Evolutionary conservation across 2,329 filamentous ascomycete genomes (phyloP).

Genomic region (Aspergillus aculeatus): DNA sequence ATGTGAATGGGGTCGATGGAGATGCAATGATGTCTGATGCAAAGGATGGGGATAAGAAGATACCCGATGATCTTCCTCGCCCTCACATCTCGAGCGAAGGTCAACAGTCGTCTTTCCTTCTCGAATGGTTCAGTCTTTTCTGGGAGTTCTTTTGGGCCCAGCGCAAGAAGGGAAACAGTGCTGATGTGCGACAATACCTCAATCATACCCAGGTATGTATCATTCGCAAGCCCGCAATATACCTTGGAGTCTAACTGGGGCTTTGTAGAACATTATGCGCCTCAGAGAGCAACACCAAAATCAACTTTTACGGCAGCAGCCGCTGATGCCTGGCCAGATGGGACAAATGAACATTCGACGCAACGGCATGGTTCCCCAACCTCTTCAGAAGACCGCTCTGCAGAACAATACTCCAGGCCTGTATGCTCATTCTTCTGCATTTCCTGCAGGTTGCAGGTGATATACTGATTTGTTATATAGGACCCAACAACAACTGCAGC

Average conservation of each 20-base stretch:
- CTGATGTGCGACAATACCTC: constrained; percentile 72
- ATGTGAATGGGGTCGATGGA: constrained; percentile 70
- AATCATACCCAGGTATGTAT: constrained; percentile 71
- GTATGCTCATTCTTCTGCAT: constrained; percentile 31
- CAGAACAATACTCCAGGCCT: constrained; percentile 61
- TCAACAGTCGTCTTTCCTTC: constrained; percentile 77
- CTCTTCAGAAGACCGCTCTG: constrained; percentile 70
- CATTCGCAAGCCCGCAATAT: constrained; percentile 2
- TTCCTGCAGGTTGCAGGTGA: constrained; percentile 6
- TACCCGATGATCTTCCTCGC: constrained; percentile 74
- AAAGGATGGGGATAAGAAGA: constrained; percentile 76
- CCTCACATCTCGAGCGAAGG: constrained; percentile 57
- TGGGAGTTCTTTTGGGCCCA: constrained; percentile 93
- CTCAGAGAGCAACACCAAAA: constrained; percentile 74
- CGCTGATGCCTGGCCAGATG: constrained; percentile 57
- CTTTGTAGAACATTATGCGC: constrained; percentile 60
- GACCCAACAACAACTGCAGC: constrained; percentile 65
- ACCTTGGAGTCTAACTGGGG: constrained; percentile 19
- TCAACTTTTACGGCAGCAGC: constrained; percentile 71
- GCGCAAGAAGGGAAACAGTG: constrained; percentile 65
- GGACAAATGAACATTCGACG: constrained; percentile 61
- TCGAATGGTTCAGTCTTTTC: constrained; percentile 96
- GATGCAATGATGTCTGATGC: constrained; percentile 79
- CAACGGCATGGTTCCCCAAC: constrained; percentile 38
- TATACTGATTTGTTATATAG: constrained; percentile 41